phyloP scores from a whole-genome alignment of 495 filamentous ascomycete species.

The Thermothielavioides terrestris region DNA sequence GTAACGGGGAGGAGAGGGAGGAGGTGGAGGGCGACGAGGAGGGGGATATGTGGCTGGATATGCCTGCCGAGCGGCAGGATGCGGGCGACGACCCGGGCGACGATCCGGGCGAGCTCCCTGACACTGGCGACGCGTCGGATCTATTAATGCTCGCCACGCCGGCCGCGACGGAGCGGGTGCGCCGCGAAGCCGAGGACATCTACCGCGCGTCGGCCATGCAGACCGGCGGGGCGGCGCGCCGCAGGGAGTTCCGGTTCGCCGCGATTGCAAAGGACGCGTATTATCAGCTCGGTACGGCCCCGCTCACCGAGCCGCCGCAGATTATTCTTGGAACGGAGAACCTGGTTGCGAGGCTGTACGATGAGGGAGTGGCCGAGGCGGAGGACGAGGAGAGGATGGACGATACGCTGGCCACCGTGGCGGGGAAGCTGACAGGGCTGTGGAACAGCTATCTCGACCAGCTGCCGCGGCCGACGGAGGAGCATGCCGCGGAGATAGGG shows the following conservation, averaged over 20 bases:
- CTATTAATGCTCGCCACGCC: conserved; percentile 39
- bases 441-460: conserved; percentile 49
- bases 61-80: too few species aligned
- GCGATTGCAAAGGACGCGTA: conserved; percentile 46
- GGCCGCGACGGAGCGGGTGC: conserved; percentile 38
- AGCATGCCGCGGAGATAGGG: conserved; percentile 51
- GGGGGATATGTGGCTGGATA: conserved; percentile 27
- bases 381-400: conserved; percentile 48
- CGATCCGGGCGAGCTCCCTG: neutral
- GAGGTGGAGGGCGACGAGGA: too few species aligned
- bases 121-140: conserved; percentile 32
- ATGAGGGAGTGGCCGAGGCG: conserved; percentile 46
- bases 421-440: conserved; percentile 45
- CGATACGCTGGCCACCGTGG: conserved; percentile 45
- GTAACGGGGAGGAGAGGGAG: conserved; percentile 1
- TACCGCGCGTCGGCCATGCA: conserved; percentile 37
- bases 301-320: conserved; percentile 40
- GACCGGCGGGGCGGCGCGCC: conserved; percentile 20
- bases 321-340: conserved; percentile 51
- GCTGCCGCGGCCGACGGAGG: conserved; percentile 39
- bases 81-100: too few species aligned
- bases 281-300: conserved; percentile 35
- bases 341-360: conserved; percentile 43
- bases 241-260: conserved; percentile 36
- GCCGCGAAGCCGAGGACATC: conserved; percentile 38